Evolutionary conservation across 768 basidiomycete species (phyloP), one percentile per base, ranked within the genome.

Genomic region (Russula foetens): DNA sequence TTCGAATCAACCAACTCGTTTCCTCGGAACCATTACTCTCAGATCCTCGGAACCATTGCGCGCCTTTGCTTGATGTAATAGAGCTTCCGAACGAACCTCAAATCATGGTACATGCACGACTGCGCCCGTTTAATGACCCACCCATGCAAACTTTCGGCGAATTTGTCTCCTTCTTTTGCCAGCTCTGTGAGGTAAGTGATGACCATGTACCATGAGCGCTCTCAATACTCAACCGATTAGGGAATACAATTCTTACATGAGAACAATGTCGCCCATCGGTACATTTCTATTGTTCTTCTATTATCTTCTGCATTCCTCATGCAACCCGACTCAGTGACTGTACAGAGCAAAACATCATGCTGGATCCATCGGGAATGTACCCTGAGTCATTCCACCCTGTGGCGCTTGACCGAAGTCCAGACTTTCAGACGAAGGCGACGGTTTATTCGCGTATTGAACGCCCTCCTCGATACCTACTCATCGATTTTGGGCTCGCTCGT

Each of bases 401-500:
- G 0, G 21, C 28, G 0, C 46, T 12, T 0, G 2, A 47, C 12
- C 41, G 63, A 67, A 67, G 57, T 23, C 62, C 41, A 12, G 70
- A 76, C 35, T 61, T 60, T 14, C 59, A 56, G 0, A 62, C 68
- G 0, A 43, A 12, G 5, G 70, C 68, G 0, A 71, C 67, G 7
- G 64, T 69, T 31, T 67, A 58, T 31, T 70, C 70, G 0, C 74
- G 75, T 11, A 75, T 73, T 3, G 45, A 62, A 19, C 58, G 66
- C 1, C 72, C 73, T 0, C 56, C 64, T 0, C 70, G 69, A 43
- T 76, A 75, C 52, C 72, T 68, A 44, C 53, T 74, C 49, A 74
- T 74, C n/a, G 76, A 76, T 39, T 74, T 75, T 6, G 73, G 73
- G 0, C 45, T 74, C 0, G 75, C 75, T 9, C 69, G 69, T 0